Base-by-base conservation (phyloP, 495 filamentous ascomycete genomes). In the Daldinia bambusicola region DNA sequence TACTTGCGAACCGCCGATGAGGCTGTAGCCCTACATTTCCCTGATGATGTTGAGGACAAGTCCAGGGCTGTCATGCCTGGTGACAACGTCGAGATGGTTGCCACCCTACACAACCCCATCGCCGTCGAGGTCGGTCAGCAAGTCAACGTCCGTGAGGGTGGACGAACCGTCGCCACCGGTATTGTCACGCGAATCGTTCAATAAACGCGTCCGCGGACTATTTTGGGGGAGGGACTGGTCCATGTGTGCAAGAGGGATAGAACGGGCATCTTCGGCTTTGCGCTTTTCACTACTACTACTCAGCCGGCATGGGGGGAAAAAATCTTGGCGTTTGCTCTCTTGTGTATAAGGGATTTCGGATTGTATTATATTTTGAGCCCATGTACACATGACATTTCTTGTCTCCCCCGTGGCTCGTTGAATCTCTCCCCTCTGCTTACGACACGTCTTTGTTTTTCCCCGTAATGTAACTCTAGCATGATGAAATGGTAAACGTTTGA, bases 21-120 rank as follows among this genome's bases (percentile, higher is more conserved):
- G 84, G 84, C 95, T 55, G 89, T 88, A 76, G 84, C 87, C 26
- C 88, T 99, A 63, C 85, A 82, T 76, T 96, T 94, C 91, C 92
- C 93, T 61, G 93, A 92, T 63, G 93, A 90, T 60, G 87, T 82
- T 48, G 85, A 88, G 78, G 88, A 92, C 74, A 80, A 86, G 62
- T 82, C 81, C 76, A 91, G 89, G 82, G 89, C 94, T 83, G 90
- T 97, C 78, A 94, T 95, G 93, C 95, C 95, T 60, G 95, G 95
- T 77, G 95, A 99, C 88, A 99, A 99, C 84, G 90, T 95, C 71
- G 96, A 98, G 88, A 95, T 99, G 93, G 80, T 92, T 67, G 91
- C 91, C 82, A 84, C 88, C 68, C 89, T 96, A 69, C 84, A 91
- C 83, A 82, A 89, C 75, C 93, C 96, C 53, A 82, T 96, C 71